These are phyloP conservation scores for Russula dissimulans DNA, from an alignment of 768 basidiomycete species.

Conservation along the genomic window DNA sequence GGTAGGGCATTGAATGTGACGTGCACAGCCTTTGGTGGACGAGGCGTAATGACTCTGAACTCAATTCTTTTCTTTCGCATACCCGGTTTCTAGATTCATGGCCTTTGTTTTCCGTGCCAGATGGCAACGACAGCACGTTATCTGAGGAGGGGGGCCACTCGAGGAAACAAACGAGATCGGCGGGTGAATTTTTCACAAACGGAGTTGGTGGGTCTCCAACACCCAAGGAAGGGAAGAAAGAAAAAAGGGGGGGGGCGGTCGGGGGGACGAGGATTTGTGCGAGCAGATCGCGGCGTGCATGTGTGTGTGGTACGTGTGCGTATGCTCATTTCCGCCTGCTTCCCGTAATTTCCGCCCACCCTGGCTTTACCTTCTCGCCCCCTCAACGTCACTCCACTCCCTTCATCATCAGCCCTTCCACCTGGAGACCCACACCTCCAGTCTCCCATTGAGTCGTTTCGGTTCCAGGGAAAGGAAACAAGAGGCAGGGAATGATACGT, in stretches of 20 bases:
- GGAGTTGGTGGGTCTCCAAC: neutral
- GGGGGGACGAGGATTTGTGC: neutral
- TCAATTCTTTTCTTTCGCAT: neutral
- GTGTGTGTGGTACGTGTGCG: constrained; percentile 2
- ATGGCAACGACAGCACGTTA: neutral
- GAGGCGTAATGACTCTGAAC: neutral
- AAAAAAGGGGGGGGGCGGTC: neutral
- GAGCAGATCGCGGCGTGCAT: neutral
- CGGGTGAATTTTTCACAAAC: too few species aligned
- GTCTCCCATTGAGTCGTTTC: neutral
- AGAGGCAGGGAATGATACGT: neutral
- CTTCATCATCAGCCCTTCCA: neutral
- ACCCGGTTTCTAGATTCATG: neutral
- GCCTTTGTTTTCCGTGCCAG: neutral
- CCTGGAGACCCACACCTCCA: neutral
- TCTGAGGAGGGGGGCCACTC: too few species aligned
- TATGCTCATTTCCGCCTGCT: constrained; percentile 9
- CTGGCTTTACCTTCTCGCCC: neutral
- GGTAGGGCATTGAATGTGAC: neutral
- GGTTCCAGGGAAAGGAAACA: neutral
- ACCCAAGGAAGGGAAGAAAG: neutral
- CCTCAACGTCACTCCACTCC: neutral
- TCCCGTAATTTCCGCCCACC: constrained; percentile 2
- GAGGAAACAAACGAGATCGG: too few species aligned
- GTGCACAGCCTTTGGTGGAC: neutral